These are phyloP conservation scores for Sporothrix protearum DNA, from an alignment of 2,329 filamentous ascomycete species.

Conservation along the genomic window DNA sequence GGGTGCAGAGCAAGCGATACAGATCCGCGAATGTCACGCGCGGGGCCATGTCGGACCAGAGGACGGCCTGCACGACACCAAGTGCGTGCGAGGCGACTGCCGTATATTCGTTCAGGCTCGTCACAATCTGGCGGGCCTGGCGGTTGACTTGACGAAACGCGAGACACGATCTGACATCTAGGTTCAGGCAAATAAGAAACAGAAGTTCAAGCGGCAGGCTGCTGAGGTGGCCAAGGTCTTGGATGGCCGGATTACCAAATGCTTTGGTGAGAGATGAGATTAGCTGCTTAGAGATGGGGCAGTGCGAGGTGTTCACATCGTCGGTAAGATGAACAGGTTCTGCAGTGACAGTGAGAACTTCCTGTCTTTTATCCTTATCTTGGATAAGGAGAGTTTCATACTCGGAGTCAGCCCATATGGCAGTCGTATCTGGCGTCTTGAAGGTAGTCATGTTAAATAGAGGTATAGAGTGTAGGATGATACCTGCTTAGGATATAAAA, in stretches of 20 bases:
- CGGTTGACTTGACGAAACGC: constrained; percentile 20
- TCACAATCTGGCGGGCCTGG: neutral
- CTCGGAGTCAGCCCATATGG: too few relatives aligned
- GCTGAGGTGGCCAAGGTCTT: constrained; percentile 4
- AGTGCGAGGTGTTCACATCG: neutral
- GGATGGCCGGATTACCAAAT: neutral
- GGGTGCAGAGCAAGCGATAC: constrained; percentile 12
- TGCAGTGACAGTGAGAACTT: neutral
- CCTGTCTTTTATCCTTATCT: too few relatives aligned
- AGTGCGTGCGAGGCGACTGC: neutral
- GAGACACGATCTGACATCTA: constrained; percentile 19
- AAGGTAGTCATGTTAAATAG: too few relatives aligned
- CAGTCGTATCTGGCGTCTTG: too few relatives aligned
- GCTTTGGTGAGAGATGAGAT: neutral
- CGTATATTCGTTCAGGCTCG: constrained; percentile 1
- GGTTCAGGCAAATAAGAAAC: neutral
- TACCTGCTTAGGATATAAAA: too few relatives aligned
- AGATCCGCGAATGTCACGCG: constrained; percentile 16
- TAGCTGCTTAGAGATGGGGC: neutral
- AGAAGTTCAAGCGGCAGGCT: constrained; percentile 18
- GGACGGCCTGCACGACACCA: constrained; percentile 11
- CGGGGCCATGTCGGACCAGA: constrained; percentile 11
- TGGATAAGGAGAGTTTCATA: too few relatives aligned
- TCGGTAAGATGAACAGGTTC: neutral
- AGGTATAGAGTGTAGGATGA: too few relatives aligned